A percentile compares a stretch with the other conserved stretches of the same genome.
Evolutionary conservation across 768 basidiomycete species (phyloP).

Genomic region (Phanerochaete sordida): DNA sequence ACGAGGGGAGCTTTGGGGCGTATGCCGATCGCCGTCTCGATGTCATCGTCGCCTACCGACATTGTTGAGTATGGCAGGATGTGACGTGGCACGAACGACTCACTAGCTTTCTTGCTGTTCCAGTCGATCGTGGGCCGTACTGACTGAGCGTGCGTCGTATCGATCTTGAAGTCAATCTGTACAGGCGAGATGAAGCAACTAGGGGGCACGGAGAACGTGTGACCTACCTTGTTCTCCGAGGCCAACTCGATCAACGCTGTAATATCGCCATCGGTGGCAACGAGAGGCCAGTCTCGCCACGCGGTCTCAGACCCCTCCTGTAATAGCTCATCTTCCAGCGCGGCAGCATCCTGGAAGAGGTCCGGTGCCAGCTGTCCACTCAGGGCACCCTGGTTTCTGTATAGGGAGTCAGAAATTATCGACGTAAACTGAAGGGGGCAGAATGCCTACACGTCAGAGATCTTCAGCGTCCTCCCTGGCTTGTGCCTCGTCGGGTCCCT

Average conservation of each 20-base stretch:
- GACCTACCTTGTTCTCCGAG: constrained; percentile 72
- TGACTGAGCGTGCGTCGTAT: constrained; percentile 55
- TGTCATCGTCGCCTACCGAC: constrained; percentile 72
- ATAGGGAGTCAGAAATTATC: not conserved
- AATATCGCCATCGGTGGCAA: constrained; percentile 78
- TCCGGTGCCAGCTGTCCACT: constrained; percentile 63
- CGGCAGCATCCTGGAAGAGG: constrained; percentile 66
- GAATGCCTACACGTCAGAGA: constrained; percentile 60
- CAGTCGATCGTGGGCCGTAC: constrained; percentile 63
- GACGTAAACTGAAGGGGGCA: not conserved
- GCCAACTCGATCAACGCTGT: constrained; percentile 75
- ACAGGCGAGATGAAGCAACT: constrained; percentile 8
- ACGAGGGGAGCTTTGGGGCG: constrained; percentile 28
- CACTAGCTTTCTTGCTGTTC: constrained; percentile 89
- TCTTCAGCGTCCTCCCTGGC: constrained; percentile 73
- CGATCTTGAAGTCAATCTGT: constrained; percentile 77
- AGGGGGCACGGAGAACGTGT: too few relatives aligned
- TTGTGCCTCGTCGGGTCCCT: constrained; percentile 58
- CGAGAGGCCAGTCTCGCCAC: constrained; percentile 77
- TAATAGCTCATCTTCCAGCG: constrained; percentile 52
- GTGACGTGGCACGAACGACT: constrained; percentile 11
- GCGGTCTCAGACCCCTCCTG: constrained; percentile 31
- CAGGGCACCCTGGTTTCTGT: constrained; percentile 64
- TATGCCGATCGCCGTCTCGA: constrained; percentile 64
- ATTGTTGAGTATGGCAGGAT: constrained; percentile 1